Conservation (phyloP, 2,329 filamentous ascomycete genomes). For the Drechmeria coniospora region DNA sequence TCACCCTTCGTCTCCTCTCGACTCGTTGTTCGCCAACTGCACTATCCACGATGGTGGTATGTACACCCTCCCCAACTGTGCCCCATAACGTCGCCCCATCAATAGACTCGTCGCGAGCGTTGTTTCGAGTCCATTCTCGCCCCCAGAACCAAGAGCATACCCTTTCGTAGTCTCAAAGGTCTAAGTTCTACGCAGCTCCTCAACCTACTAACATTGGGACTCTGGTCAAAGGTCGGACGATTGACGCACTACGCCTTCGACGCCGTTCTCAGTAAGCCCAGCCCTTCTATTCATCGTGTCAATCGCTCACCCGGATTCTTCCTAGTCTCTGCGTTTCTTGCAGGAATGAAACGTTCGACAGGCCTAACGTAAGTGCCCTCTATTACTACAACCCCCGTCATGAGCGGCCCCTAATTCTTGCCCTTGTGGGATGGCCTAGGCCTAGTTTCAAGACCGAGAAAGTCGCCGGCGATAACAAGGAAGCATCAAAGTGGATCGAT, state of each 20-base stretch:
- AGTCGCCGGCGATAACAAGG: slow-evolving; percentile 64
- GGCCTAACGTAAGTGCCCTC: slow-evolving; percentile 74
- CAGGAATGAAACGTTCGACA: slow-evolving; percentile 92
- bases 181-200: slow-evolving; percentile 36
- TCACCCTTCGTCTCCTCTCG: too few species aligned
- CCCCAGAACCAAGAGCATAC: too few species aligned
- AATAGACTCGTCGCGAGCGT: background rate
- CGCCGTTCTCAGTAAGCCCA: slow-evolving; percentile 66
- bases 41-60: slow-evolving; percentile 19
- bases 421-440: slow-evolving; percentile 24
- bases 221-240: slow-evolving; percentile 72
- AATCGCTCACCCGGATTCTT: slow-evolving; percentile 1
- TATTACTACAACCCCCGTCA: too few species aligned
- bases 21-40: background rate
- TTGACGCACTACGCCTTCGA: slow-evolving; percentile 93
- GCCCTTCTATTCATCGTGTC: background rate
- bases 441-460: slow-evolving; percentile 79
- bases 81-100: background rate
- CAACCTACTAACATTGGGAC: slow-evolving; percentile 53
- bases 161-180: too few species aligned
- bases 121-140: too few species aligned
- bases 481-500: slow-evolving; percentile 76
- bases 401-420: background rate
- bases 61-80: slow-evolving; percentile 6
- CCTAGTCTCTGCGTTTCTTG: slow-evolving; percentile 84